Base-by-base conservation (phyloP, 805 yeast genomes). In the Monosporozyma servazzii region DNA sequence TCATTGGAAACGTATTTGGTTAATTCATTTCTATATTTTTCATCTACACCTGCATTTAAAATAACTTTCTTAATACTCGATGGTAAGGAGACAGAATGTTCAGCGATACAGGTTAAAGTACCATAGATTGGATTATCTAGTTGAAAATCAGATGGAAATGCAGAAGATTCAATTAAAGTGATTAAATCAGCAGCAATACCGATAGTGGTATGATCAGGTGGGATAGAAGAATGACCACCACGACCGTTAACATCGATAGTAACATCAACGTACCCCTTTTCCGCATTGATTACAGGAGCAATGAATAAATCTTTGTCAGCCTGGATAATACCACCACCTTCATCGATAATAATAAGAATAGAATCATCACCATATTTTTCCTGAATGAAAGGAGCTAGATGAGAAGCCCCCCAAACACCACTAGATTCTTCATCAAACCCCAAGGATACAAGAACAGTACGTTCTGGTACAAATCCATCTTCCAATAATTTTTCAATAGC, bases 221-320 rank as follows among this genome's bases (percentile, higher is more conserved):
- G 93, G n/a, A 76, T 65, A 8, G 90, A 83, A 1, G 91, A 80
- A 62, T 86, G 95, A 8, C 95, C 95, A 39, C 95, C 95, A 13
- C 80, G 79, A 20, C 86, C 81, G 23, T 69, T 68, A 41, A 85
- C 67, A 3, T 72, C 71, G 42, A 84, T 70, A 29, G 64, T 63
- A 45, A 82, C 66, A 52, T 81, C 82, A 18, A 82, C 62, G 52
- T 74, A 75, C 4, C 87, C 86, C 64, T 81, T 81, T 61, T 83
- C 86, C 18, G 79, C 80, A 13, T 82, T 77, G 3, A 80, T 76
- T 3, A 81, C 77, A 27, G 75, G 68, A 2, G 82, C 78, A 53
- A 79, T 71, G 33, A 75, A 74, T 47, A 75, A 69, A 10, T 64
- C 63, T 13, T 64, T 58, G 37, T 77, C 86, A 18, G 77, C 68